Evolutionary conservation across 2,329 filamentous ascomycete species (phyloP).

Genomic region (Septoria petroselini): DNA sequence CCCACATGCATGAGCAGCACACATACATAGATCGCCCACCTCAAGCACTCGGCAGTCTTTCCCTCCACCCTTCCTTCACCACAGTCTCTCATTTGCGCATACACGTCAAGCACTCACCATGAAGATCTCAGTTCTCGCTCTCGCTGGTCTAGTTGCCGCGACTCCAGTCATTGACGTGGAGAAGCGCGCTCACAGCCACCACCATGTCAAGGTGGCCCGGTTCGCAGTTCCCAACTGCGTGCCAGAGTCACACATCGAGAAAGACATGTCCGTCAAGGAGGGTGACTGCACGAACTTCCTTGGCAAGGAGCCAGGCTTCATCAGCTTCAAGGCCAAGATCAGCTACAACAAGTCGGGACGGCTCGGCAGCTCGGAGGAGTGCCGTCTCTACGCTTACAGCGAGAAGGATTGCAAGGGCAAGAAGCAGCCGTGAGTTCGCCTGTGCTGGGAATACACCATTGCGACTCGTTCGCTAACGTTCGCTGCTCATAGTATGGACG

Average conservation of each 20-base stretch:
- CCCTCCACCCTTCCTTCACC: not conserved
- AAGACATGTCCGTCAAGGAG: not conserved
- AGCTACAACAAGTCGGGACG: not conserved
- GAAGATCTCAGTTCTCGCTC: slow-evolving; percentile 2
- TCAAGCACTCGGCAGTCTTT: not conserved
- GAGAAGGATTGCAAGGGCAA: not conserved
- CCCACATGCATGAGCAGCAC: too few relatives aligned
- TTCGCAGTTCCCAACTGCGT: not conserved
- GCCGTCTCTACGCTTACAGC: slow-evolving; percentile 3
- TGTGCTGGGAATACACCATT: not conserved
- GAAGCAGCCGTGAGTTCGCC: slow-evolving; percentile 1
- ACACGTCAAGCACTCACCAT: not conserved
- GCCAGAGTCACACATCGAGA: not conserved
- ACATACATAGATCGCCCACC: too few relatives aligned
- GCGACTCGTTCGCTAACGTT: not conserved
- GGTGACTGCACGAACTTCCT: not conserved
- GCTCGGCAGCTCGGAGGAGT: not conserved
- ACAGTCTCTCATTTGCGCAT: not conserved
- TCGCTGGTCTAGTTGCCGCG: slow-evolving; percentile 2
- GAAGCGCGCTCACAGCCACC: slow-evolving; percentile 2
- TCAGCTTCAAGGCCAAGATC: not conserved
- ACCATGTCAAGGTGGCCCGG: slow-evolving; percentile 6
- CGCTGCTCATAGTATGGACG: not conserved
- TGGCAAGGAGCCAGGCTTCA: not conserved
- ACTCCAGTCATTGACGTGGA: slow-evolving; percentile 5